Evolutionary conservation across 2,329 filamentous ascomycete genomes (phyloP).

Genomic region (Basipetospora sp.): DNA sequence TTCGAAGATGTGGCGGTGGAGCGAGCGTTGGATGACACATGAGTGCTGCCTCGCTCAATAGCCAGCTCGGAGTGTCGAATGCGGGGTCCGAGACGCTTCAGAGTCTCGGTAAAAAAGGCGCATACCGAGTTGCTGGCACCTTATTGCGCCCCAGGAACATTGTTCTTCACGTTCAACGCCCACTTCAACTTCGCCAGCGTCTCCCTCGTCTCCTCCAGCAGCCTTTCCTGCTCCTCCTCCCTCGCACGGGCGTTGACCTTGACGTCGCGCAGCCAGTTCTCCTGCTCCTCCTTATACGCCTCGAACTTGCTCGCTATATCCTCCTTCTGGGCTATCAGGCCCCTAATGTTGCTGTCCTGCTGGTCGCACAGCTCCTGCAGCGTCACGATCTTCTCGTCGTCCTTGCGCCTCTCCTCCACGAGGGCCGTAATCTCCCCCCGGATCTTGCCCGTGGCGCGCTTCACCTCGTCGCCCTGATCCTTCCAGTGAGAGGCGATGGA

Average conservation of each 20-base stretch:
- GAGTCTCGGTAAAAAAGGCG: too few species aligned
- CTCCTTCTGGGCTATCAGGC: conserved; percentile 45
- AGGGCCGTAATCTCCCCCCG: conserved; percentile 39
- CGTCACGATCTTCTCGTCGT: conserved; percentile 49
- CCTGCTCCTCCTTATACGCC: conserved; percentile 49
- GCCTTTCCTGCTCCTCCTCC: conserved; percentile 45
- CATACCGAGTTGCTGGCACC: too few species aligned
- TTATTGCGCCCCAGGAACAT: conserved; percentile 40
- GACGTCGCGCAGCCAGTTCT: conserved; percentile 44
- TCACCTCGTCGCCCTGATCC: conserved; percentile 49
- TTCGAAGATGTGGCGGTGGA: too few species aligned
- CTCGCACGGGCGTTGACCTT: conserved; percentile 40
- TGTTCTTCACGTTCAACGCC: conserved; percentile 54
- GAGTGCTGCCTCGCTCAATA: too few species aligned
- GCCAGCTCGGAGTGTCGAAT: too few species aligned
- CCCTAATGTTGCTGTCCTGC: conserved; percentile 52
- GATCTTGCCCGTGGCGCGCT: conserved; percentile 34
- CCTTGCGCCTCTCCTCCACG: conserved; percentile 38
- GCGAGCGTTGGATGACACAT: too few species aligned
- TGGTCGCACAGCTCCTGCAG: conserved; percentile 58
- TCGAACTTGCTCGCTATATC: conserved; percentile 46
- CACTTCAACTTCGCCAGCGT: conserved; percentile 56
- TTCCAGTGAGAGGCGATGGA: conserved; percentile 52
- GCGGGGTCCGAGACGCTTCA: too few species aligned
- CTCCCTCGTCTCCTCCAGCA: conserved; percentile 43